Evolutionary conservation across 2,329 filamentous ascomycete genomes (phyloP).

Genomic region (Trichoderma sp.): DNA sequence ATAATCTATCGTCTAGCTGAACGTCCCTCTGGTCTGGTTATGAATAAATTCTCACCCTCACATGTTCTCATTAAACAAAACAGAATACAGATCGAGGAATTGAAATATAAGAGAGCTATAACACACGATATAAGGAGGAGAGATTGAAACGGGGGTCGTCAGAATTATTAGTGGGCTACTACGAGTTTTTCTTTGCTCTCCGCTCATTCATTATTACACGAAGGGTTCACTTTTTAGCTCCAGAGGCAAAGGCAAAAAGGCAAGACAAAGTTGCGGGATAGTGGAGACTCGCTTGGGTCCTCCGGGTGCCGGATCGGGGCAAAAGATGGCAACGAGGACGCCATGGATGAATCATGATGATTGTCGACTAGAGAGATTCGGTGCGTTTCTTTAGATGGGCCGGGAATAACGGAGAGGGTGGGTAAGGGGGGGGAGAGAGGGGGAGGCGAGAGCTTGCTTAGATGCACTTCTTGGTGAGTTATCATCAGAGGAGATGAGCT

Average conservation of each 20-base stretch:
- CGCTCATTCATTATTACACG: no score
- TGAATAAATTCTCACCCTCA: neutral
- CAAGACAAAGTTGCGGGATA: neutral
- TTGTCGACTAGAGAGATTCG: neutral
- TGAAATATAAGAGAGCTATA: no score
- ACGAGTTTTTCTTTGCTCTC: neutral
- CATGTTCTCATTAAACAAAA: neutral
- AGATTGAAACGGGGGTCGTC: no score
- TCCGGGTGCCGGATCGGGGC: conserved; percentile 16
- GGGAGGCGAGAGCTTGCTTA: neutral
- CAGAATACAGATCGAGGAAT: no score
- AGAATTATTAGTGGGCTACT: no score
- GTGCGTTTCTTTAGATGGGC: neutral
- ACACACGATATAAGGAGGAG: no score
- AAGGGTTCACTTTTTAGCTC: neutral
- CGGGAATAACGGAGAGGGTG: conserved; percentile 6
- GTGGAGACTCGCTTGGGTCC: conserved; percentile 18
- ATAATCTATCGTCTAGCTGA: neutral
- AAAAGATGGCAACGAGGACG: conserved; percentile 21
- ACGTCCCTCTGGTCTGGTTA: neutral
- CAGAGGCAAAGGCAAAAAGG: neutral
- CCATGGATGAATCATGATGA: conserved; percentile 3
- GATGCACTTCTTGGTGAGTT: no score
- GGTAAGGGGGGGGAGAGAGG: neutral
- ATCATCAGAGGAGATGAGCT: neutral